These are phyloP conservation scores for Fennellomyces sp. DNA, from an alignment of 371 early-diverging fungal species.

Conservation along the genomic window DNA sequence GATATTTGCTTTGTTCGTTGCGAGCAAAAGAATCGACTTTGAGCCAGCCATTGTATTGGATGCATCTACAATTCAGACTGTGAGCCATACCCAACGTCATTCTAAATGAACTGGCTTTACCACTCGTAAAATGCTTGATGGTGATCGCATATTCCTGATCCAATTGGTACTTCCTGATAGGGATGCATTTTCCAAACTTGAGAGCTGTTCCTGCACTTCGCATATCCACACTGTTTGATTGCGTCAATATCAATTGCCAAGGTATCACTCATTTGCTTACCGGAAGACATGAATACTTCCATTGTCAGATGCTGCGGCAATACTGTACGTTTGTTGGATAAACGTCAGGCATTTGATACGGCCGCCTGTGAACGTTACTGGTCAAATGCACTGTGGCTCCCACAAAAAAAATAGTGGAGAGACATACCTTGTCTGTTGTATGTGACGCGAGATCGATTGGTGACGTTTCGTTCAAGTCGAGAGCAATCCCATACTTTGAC, in stretches of 20 bases:
- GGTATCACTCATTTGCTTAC: slow-evolving; percentile 20
- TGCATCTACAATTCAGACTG: slow-evolving; percentile 23
- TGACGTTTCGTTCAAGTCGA: slow-evolving; percentile 81
- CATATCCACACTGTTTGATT: slow-evolving; percentile 34
- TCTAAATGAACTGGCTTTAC: slow-evolving; percentile 30
- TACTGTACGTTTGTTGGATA: slow-evolving; percentile 78
- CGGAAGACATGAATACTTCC: slow-evolving; percentile 86
- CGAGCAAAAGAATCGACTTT: slow-evolving; percentile 77
- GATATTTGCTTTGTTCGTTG: slow-evolving; percentile 78
- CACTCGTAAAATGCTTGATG: slow-evolving; percentile 76
- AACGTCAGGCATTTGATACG: slow-evolving; percentile 79
- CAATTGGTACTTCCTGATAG: slow-evolving; percentile 57
- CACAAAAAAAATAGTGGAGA: neutral
- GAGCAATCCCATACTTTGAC: slow-evolving; percentile 89
- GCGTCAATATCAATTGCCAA: neutral
- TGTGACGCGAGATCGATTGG: slow-evolving; percentile 78
- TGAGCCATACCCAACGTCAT: neutral
- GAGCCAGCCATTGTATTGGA: slow-evolving; percentile 60
- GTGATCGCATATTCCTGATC: slow-evolving; percentile 69
- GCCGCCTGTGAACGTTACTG: slow-evolving; percentile 60
- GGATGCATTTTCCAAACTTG: slow-evolving; percentile 65
- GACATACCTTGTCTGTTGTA: slow-evolving; percentile 71
- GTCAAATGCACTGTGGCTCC: neutral
- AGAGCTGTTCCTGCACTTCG: slow-evolving; percentile 44
- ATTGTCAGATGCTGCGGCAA: slow-evolving; percentile 85